Base-by-base conservation (phyloP, 352 stramenopile genomes). In the Globisporangium splendens region DNA sequence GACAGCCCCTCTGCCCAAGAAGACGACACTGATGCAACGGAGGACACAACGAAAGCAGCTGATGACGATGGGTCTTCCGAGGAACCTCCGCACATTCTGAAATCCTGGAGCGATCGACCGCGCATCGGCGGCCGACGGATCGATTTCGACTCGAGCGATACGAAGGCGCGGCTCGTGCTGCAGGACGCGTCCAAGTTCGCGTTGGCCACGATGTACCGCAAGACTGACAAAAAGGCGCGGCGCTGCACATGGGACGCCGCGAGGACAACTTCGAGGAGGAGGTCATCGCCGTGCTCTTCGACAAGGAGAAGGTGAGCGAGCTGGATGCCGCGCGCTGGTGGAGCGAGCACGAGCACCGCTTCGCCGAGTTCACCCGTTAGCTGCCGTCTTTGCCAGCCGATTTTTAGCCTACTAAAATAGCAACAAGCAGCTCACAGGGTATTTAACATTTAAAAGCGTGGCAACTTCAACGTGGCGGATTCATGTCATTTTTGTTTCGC, bases 181-280 rank as follows among this genome's bases (percentile, higher is more conserved):
- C 84, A 91, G 55, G 84, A 94, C 53, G 82, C 82, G 13, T 77
- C 79, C 20, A 75, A 76, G 51, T 92, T 94, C 53, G 84, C 89
- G 54, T 64, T 94, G 39, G 91, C 72, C 46, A 79, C 84, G 3
- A 94, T 94, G 82, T 94, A 94, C 73, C 80, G 84, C 53, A 92
- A 92, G 64, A 94, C 80, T 1, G 84, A 94, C 63, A 78, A 77
- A 42, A 83, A 81, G 58, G 84, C 84, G n/a, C 61, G 69, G 80
- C 84, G 20, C 56, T 92, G 54, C 81, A 89, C 50, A 86, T 94
- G 61, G 84, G 82, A 1, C 63, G 82, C 21, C 72, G 77, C 43
- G 84, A 94, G 54, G 82, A 94, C 70, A 94, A 72, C 21, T 72
- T 83, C 18, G 79, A 91, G 39, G 83, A 92, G 62, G 69, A 92